Evolutionary conservation across 108 stramenopile species (phyloP).

Genomic region (Cyclotella atomus): DNA sequence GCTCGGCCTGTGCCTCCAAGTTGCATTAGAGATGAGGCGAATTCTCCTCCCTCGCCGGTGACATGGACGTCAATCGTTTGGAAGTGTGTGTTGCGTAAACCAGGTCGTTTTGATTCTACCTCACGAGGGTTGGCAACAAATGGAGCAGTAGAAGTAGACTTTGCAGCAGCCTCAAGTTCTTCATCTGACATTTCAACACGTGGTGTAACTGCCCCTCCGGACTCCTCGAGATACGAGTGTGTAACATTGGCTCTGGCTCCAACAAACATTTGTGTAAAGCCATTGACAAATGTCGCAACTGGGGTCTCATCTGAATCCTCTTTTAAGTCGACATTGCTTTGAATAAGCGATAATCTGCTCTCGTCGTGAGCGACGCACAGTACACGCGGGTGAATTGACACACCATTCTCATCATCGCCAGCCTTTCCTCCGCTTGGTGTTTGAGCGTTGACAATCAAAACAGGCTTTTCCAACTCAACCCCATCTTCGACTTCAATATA

Average conservation of each 20-base stretch:
- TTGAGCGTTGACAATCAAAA: slow-evolving; percentile 78
- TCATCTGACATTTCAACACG: slow-evolving; percentile 64
- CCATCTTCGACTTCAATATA: slow-evolving; percentile 48
- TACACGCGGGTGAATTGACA: slow-evolving; percentile 79
- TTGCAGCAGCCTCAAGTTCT: slow-evolving; percentile 38
- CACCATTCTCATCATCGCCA: slow-evolving; percentile 48
- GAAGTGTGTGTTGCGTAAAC: slow-evolving; percentile 79
- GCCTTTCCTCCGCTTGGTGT: slow-evolving; percentile 61
- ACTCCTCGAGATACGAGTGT: slow-evolving; percentile 85
- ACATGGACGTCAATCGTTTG: slow-evolving; percentile 84
- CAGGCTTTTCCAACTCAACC: slow-evolving; percentile 41
- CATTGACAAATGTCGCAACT: slow-evolving; percentile 82
- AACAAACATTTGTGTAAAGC: slow-evolving; percentile 84
- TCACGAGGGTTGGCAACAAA: slow-evolving; percentile 50
- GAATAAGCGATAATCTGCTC: slow-evolving; percentile 66
- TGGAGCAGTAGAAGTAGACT: background rate
- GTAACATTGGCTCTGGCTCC: slow-evolving; percentile 77
- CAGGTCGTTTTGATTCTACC: slow-evolving; percentile 69
- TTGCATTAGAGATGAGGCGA: slow-evolving; percentile 70
- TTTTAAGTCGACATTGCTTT: slow-evolving; percentile 80
- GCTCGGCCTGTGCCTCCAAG: slow-evolving; percentile 84
- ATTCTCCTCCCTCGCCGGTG: slow-evolving; percentile 68
- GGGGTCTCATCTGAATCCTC: slow-evolving; percentile 33
- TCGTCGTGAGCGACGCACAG: slow-evolving; percentile 71
- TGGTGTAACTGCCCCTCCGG: slow-evolving; percentile 76